Evolutionary conservation across 2,329 filamentous ascomycete genomes (phyloP).

Genomic region (Ceratocystis lukuohia): DNA sequence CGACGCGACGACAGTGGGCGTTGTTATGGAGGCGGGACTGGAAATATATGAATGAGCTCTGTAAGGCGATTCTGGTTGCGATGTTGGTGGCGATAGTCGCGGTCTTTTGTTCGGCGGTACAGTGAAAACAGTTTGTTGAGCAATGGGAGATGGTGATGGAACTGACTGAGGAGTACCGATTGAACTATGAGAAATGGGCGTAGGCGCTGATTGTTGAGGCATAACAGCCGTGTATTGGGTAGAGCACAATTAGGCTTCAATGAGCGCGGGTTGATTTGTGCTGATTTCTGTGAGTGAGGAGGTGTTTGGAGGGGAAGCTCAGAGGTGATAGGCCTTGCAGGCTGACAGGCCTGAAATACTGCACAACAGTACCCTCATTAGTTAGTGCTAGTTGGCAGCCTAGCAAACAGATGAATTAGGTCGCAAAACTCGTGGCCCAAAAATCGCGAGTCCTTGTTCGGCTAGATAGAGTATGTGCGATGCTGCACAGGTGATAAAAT

Average conservation of each 20-base stretch:
- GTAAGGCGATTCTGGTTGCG: slow-evolving; percentile 53
- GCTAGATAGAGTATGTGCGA: not conserved
- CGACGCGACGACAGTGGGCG: slow-evolving; percentile 27
- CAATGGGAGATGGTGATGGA: slow-evolving; percentile 50
- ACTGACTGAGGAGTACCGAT: slow-evolving; percentile 36
- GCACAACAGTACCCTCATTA: slow-evolving; percentile 35
- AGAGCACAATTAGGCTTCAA: not conserved
- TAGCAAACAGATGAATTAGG: not conserved
- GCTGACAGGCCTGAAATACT: slow-evolving; percentile 38
- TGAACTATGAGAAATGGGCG: not conserved
- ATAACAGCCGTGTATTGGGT: not conserved
- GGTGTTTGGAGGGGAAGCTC: slow-evolving; percentile 11
- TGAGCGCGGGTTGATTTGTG: not conserved
- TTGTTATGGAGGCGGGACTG: slow-evolving; percentile 31
- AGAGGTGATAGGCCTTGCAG: slow-evolving; percentile 27
- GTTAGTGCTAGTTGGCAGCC: slow-evolving; percentile 26
- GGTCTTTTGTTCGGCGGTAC: slow-evolving; percentile 62
- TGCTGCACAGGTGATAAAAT: slow-evolving; percentile 1
- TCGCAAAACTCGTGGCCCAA: not conserved
- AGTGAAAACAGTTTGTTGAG: slow-evolving; percentile 38
- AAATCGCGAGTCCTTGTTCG: not conserved
- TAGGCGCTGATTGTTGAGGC: slow-evolving; percentile 9
- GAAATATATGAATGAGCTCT: slow-evolving; percentile 35
- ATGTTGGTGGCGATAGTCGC: slow-evolving; percentile 54
- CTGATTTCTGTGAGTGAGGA: not conserved